These are phyloP conservation scores for Corynespora cassiicola DNA, from an alignment of 2,329 filamentous ascomycete species.

Conservation along the genomic window DNA sequence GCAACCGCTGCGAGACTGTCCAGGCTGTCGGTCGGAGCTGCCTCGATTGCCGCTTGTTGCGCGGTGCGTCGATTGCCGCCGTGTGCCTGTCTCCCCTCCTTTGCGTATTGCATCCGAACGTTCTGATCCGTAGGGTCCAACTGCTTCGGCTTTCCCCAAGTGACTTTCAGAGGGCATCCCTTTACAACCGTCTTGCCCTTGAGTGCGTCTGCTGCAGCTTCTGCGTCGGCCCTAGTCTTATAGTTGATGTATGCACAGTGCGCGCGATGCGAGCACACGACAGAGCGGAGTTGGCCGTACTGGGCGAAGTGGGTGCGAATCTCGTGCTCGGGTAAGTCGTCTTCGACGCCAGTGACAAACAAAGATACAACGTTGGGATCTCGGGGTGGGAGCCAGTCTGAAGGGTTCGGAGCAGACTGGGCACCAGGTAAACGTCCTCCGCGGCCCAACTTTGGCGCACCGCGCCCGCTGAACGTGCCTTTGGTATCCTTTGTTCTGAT, in stretches of 20 bases:
- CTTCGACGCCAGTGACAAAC: conserved; percentile 94
- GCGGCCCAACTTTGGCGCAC: conserved; percentile 46
- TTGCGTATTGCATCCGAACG: conserved; percentile 79
- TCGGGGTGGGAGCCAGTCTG: conserved; percentile 84
- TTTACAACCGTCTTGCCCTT: conserved; percentile 89
- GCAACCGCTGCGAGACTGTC: conserved; percentile 63
- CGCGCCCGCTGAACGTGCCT: conserved; percentile 40
- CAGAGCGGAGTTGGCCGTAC: conserved; percentile 87
- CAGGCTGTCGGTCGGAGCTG: conserved; percentile 49
- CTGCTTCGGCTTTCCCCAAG: conserved; percentile 92
- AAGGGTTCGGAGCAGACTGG: conserved; percentile 78
- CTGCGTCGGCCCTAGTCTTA: conserved; percentile 81
- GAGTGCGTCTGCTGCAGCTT: conserved; percentile 82
- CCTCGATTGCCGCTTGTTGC: conserved; percentile 49
- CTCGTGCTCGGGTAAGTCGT: conserved; percentile 92
- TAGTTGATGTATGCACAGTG: conserved; percentile 98
- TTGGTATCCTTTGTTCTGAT: conserved; percentile 74
- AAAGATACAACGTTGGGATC: conserved; percentile 90
- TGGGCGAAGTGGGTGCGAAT: conserved; percentile 88
- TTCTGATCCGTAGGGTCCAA: conserved; percentile 91
- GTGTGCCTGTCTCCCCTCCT: conserved; percentile 67
- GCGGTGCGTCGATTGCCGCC: conserved; percentile 34
- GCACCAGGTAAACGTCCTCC: conserved; percentile 61
- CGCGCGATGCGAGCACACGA: conserved; percentile 95
- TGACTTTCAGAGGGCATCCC: conserved; percentile 86